Conservation (phyloP, 768 basidiomycete genomes). For the Mycena metata region DNA sequence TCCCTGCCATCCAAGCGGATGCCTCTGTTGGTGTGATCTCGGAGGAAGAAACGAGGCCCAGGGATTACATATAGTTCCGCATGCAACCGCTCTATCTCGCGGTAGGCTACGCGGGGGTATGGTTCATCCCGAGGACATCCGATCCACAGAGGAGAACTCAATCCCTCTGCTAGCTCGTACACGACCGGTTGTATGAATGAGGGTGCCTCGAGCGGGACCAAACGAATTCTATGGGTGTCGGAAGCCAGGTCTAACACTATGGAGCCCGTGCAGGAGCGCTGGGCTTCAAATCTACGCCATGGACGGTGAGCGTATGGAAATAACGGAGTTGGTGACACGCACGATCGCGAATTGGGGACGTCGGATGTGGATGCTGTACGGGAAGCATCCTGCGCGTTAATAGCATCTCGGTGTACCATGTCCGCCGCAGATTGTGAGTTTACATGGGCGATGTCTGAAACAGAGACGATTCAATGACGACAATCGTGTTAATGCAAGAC, state of each 20-base stretch:
- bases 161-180: conserved; percentile 6
- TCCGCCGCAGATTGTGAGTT: not conserved
- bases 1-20: conserved; percentile 3
- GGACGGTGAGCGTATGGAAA: not conserved
- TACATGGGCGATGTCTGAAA: not conserved
- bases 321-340: not conserved
- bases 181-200: conserved; percentile 1
- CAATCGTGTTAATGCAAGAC: not conserved
- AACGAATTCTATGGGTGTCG: not conserved
- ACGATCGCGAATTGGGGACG: not conserved
- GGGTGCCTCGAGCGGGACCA: conserved; percentile 10
- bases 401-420: conserved; percentile 2
- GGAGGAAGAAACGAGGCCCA: conserved; percentile 10
- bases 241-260: conserved; percentile 1
- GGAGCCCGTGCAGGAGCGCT: not conserved
- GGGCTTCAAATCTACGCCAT: conserved; percentile 4
- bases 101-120: not conserved
- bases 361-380: not conserved
- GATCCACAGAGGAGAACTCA: not conserved
- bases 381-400: not conserved
- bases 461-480: not conserved
- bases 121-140: conserved; percentile 5
- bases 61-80: conserved; percentile 7
- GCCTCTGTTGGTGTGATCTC: not conserved
- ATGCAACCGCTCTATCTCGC: not conserved